Base-by-base conservation (phyloP, 164 flowering plant genomes). In the Taxillus chinensis region DNA sequence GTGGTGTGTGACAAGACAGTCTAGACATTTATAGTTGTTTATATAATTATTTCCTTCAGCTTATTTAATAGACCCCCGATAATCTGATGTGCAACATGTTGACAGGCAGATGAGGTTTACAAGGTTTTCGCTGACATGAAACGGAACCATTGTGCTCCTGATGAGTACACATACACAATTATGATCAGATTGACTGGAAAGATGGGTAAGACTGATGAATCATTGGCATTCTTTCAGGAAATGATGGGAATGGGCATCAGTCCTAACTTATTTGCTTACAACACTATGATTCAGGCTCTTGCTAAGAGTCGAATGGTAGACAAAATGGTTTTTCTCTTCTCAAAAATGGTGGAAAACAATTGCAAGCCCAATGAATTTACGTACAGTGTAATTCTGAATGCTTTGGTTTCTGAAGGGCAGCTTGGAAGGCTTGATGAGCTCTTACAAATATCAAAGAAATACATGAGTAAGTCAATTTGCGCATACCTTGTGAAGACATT, bases 321-420 rank as follows among this genome's bases (percentile, higher is more conserved):
- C 51, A 87, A 89, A 74, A 70, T 74, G 55, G 68, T 93, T 59
- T 69, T 71, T 69, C 67, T 93, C 56, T 89, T 90, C 73, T 74
- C 79, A 3, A 80, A 84, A 71, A 90, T 93, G 99, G 79, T 90
- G 27, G 85, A 84, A 64, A 83, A 74, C 41, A 71, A 80, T 53
- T 90, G 95, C 69, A 77, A 77, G 49, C 97, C 99, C 46, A 93
- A 89, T 78, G 97, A 88, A 51, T 90, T 86, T 64, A 90, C 99
- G 5, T 86, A 85, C 64, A 85, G 84, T 64, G 76, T 90, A 49
- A 69, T 93, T 68, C 69, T 93, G 69, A 68, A 79, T 55, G 75
- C 67, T 52, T 72, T 93, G 62, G 88, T 65, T 49, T 76, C 86
- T 7, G 86, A 79, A 76, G 92, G 92, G 53, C 83, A 87, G 69